Evolutionary conservation across 1,284 basidiomycete genomes (phyloP), one percentile per base, ranked within the genome.

Genomic region (Apiotrichum laibachii): DNA sequence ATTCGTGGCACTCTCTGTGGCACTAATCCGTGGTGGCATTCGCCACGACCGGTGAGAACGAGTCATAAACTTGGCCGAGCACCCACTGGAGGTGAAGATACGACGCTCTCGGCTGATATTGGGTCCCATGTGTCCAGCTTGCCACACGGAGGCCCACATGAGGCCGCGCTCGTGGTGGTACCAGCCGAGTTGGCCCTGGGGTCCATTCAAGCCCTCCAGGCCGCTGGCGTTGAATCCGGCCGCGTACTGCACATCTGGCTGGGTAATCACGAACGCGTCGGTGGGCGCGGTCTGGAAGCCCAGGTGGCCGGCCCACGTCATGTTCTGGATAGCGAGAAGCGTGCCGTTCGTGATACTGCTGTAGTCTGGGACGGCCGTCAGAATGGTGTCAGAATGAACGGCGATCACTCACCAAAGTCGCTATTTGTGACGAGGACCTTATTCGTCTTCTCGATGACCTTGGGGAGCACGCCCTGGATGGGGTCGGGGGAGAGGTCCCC

Each of bases 351-450:
- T 57, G 10, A 57, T 51, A 33, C 59, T 44, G 37, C 37, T 37
- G 37, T 37, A 37, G 37, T 37, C 37, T 31, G 26, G 4, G 26
- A 7, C 7, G 26, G n/a, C n/a, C 7, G 26, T 31, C 26, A 31
- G 26, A n/a, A 7, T 50, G 19, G 26, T 31, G 26, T 31, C 26
- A 31, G 26, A 7, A 7, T 50, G 19, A 13, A 22, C 26, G 26
- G 26, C 3, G 26, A 31, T 3, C 7, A 61, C 46, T 33, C 15
- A 47, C 46, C 46, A 33, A 22, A 66, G 35, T 70, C 67, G 42
- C 88, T 88, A 61, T 90, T 88, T 6, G 84, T 81, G 57, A 90
- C 84, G 15, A 89, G 85, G 4, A 81, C 83, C 50, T 87, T 81
- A 60, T 84, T 80, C 72, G 81, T 89, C 79, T 86, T 88, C 76